Conservation (phyloP, 202 grass and related monocot genomes). For the Schoenoplectus triqueter region DNA sequence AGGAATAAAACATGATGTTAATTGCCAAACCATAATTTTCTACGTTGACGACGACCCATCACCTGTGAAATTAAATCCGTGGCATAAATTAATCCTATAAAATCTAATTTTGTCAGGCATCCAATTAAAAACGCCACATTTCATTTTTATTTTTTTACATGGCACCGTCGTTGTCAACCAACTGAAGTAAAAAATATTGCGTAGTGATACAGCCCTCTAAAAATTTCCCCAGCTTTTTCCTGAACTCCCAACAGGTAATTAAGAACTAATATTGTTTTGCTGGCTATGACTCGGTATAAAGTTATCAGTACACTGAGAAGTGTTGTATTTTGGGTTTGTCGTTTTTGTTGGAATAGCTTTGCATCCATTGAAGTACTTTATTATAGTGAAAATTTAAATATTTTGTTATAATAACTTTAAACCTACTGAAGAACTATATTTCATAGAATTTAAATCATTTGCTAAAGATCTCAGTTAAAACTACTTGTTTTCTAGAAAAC, state of each 20-base stretch:
- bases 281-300: too few species aligned
- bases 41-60: constrained; percentile 12
- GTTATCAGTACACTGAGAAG: not conserved
- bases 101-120: constrained; percentile 18
- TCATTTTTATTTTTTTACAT: not conserved
- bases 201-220: not conserved
- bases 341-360: not conserved
- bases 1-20: constrained; percentile 14
- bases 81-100: not conserved
- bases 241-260: not conserved
- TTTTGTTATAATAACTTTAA: not conserved
- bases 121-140: not conserved
- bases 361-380: not conserved
- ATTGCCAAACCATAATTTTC: not conserved
- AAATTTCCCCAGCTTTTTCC: not conserved
- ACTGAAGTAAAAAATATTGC: not conserved
- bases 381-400: not conserved
- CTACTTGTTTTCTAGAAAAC: too few species aligned
- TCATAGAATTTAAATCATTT: not conserved
- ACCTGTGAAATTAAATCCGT: constrained; percentile 27
- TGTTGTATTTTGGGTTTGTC: not conserved
- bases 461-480: too few species aligned
- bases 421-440: not conserved
- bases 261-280: not conserved
- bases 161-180: not conserved